A percentile compares a stretch with the other conserved stretches of the same genome.
phyloP scores from a whole-genome alignment of 495 filamentous ascomycete genomes.

The Elasticomyces elasticus region DNA sequence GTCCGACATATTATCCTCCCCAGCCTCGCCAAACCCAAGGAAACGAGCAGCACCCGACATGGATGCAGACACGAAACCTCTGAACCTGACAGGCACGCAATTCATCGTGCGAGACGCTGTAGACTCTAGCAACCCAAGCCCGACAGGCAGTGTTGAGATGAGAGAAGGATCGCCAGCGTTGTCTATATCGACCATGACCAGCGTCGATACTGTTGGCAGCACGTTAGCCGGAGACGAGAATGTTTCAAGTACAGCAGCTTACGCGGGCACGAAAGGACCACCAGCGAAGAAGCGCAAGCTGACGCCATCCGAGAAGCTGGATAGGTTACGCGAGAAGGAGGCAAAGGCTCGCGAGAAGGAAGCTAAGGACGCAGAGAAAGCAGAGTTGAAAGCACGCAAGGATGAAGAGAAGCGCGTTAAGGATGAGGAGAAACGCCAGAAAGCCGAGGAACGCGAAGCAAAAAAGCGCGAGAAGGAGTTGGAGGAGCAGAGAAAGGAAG shows the following conservation, averaged over 20 bases:
- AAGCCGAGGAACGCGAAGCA: conserved; percentile 34
- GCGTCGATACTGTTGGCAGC: conserved; percentile 1
- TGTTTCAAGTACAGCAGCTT: not conserved
- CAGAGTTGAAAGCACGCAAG: conserved; percentile 23
- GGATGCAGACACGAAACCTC: conserved; percentile 46
- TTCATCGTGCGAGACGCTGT: conserved; percentile 57
- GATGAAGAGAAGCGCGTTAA: conserved; percentile 33
- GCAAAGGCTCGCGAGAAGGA: conserved; percentile 46
- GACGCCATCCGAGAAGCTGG: conserved; percentile 34
- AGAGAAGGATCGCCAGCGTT: conserved; percentile 16
- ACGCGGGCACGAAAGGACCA: not conserved
- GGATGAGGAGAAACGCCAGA: conserved; percentile 33
- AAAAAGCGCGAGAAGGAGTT: conserved; percentile 37
- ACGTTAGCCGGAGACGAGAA: not conserved
- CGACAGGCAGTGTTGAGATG: conserved; percentile 10
- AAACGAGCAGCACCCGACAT: conserved; percentile 21
- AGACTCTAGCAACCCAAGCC: conserved; percentile 23
- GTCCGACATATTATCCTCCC: conserved; percentile 19
- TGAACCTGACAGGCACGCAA: conserved; percentile 79
- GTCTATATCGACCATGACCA: conserved; percentile 19
- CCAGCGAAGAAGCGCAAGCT: conserved; percentile 33
- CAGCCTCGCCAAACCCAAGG: conserved; percentile 10
- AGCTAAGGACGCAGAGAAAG: conserved; percentile 38
- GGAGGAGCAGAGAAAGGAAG: conserved; percentile 51
- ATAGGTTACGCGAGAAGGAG: conserved; percentile 40